These are phyloP conservation scores for Bruguiera gymnorhiza DNA, from an alignment of 345 rosid species.

Conservation along the genomic window DNA sequence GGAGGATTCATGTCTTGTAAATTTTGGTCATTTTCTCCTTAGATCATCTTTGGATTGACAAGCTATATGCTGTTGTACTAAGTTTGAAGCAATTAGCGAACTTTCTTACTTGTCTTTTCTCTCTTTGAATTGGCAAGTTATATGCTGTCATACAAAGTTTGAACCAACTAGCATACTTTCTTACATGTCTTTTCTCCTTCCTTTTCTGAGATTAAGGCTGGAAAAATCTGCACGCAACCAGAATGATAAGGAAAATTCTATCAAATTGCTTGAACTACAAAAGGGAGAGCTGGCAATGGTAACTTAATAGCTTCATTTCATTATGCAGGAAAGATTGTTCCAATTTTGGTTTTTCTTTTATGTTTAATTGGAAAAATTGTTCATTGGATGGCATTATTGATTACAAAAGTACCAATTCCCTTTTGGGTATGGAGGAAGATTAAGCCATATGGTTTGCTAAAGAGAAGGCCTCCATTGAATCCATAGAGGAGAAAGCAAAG, in stretches of 20 bases:
- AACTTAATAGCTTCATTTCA: conserved; percentile 1
- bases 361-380: background rate
- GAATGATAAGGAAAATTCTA: conserved; percentile 47
- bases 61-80: too few relatives aligned
- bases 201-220: conserved; percentile 49
- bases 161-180: conserved; percentile 7
- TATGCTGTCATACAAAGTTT: conserved; percentile 3
- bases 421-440: conserved; percentile 89
- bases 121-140: background rate
- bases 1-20: conserved; percentile 53
- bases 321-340: too few relatives aligned
- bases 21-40: conserved; percentile 14
- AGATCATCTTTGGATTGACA: background rate
- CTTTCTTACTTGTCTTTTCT: too few relatives aligned
- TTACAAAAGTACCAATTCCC: conserved; percentile 58
- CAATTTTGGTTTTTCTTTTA: too few relatives aligned
- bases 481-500: conserved; percentile 58
- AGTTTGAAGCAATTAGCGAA: too few relatives aligned
- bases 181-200: conserved; percentile 10
- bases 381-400: conserved; percentile 8
- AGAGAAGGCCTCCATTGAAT: conserved; percentile 59
- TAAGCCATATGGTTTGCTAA: conserved; percentile 71
- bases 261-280: conserved; percentile 36
- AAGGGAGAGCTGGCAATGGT: conserved; percentile 93
- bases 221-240: conserved; percentile 54